Conservation (phyloP, 1,284 basidiomycete species). For the Vanrija pseudolonga region DNA sequence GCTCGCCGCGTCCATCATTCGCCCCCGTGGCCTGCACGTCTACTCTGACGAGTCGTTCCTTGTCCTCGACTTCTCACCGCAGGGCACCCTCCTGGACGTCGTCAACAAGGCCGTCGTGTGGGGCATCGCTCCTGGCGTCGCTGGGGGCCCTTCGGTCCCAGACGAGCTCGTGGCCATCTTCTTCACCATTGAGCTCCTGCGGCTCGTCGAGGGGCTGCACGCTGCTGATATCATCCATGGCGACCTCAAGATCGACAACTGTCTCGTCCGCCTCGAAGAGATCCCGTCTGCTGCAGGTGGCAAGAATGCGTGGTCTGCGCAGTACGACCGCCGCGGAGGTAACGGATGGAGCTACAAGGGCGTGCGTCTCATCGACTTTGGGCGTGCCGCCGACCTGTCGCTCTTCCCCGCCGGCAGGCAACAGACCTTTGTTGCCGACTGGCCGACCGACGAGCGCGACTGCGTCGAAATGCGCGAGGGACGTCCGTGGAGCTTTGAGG, state of each 20-base stretch:
- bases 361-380: conserved; percentile 92
- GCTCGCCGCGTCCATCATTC: conserved; percentile 64
- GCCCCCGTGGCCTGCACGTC: conserved; percentile 70
- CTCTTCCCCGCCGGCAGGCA: conserved; percentile 62
- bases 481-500: conserved; percentile 84
- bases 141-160: conserved; percentile 52
- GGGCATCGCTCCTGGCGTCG: conserved; percentile 44
- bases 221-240: conserved; percentile 83
- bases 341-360: conserved; percentile 86
- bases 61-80: conserved; percentile 79
- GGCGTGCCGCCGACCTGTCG: conserved; percentile 80
- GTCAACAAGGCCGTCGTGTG: conserved; percentile 79
- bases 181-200: conserved; percentile 87
- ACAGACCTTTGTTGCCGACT: conserved; percentile 82
- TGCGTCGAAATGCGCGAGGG: conserved; percentile 84
- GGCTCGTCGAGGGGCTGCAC: conserved; percentile 79
- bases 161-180: conserved; percentile 95
- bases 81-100: conserved; percentile 88
- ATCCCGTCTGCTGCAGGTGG: conserved; percentile 58
- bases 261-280: conserved; percentile 82
- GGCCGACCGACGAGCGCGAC: conserved; percentile 81
- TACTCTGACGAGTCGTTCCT: conserved; percentile 89
- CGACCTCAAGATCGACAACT: conserved; percentile 99
- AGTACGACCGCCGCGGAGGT: conserved; percentile 70
- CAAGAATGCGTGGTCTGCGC: conserved; percentile 64